phyloP scores from a whole-genome alignment of 352 stramenopile species.

The Globisporangium middletonii region DNA sequence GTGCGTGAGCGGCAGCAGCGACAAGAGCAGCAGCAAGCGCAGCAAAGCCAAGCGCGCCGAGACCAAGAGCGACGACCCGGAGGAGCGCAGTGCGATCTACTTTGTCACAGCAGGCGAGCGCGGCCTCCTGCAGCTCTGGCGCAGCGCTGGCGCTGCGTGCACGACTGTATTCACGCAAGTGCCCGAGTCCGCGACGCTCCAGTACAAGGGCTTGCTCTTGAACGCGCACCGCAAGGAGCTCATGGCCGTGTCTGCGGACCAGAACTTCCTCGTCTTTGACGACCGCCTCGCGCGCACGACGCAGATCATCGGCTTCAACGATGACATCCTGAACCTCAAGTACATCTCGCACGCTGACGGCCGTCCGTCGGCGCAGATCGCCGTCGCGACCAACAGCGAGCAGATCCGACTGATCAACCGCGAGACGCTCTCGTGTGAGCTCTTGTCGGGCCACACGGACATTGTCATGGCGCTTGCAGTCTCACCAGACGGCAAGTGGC shows the following conservation, averaged over 20 bases:
- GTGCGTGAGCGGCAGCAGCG: constrained; percentile 26
- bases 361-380: constrained; percentile 63
- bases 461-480: constrained; percentile 96
- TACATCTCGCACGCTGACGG: constrained; percentile 80
- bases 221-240: constrained; percentile 54
- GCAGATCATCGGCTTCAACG: constrained; percentile 93
- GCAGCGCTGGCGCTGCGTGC: constrained; percentile 26
- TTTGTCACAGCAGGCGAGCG: constrained; percentile 93
- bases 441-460: constrained; percentile 96
- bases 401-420: constrained; percentile 94
- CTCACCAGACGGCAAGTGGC: constrained; percentile 78
- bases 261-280: constrained; percentile 86
- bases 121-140: constrained; percentile 82
- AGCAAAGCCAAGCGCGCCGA: constrained; percentile 32
- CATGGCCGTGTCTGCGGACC: constrained; percentile 71
- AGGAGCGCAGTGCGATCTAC: constrained; percentile 35
- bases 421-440: constrained; percentile 88
- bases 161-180: constrained; percentile 42
- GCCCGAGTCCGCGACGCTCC: constrained; percentile 37
- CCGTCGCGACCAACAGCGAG: constrained; percentile 95
- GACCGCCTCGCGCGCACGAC: constrained; percentile 54
- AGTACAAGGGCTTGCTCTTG: constrained; percentile 52
- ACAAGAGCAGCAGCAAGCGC: constrained; percentile 17
- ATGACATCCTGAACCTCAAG: constrained; percentile 97
- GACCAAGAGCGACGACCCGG: no score